A percentile compares a stretch with the other conserved stretches of the same genome.
Conservation (phyloP, 1,284 basidiomycete species). For the Microstroma glucosiphilum region DNA sequence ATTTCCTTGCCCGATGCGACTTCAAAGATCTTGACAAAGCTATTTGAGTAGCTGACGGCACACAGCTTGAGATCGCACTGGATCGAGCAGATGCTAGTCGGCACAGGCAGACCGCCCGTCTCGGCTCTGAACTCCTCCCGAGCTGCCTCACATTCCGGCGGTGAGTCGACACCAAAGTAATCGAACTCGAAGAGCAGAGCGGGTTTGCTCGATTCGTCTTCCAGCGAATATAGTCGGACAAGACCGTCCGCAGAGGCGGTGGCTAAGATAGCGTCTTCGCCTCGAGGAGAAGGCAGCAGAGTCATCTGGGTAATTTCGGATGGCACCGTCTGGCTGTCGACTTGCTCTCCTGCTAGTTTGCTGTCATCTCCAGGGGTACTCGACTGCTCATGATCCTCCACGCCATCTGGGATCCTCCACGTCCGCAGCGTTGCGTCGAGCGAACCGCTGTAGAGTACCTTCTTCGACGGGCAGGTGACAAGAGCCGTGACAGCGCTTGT, state of each 20-base stretch:
- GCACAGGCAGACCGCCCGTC: conserved; percentile 54
- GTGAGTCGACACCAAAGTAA: conserved; percentile 57
- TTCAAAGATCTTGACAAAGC: conserved; percentile 82
- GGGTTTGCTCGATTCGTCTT: not conserved
- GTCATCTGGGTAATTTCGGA: conserved; percentile 63
- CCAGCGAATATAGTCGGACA: conserved; percentile 73
- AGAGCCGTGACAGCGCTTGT: conserved; percentile 84
- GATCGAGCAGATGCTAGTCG: conserved; percentile 75
- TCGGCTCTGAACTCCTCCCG: conserved; percentile 47
- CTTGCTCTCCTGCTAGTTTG: not conserved
- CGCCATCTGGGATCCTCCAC: conserved; percentile 62
- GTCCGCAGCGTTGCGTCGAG: conserved; percentile 86
- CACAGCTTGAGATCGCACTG: conserved; percentile 52
- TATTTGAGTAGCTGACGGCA: conserved; percentile 78
- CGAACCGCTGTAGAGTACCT: conserved; percentile 80
- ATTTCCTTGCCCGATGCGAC: conserved; percentile 77
- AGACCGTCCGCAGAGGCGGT: conserved; percentile 83
- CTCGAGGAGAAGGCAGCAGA: conserved; percentile 47
- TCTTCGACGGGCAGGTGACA: conserved; percentile 69
- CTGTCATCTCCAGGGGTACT: not conserved
- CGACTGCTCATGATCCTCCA: not conserved
- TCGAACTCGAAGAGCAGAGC: conserved; percentile 63
- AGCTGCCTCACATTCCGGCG: conserved; percentile 35
- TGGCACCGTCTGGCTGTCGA: not conserved
- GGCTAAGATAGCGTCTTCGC: conserved; percentile 60